Evolutionary conservation across 306 rosid species (phyloP).

Genomic region (Fragaria nilgerrensis): DNA sequence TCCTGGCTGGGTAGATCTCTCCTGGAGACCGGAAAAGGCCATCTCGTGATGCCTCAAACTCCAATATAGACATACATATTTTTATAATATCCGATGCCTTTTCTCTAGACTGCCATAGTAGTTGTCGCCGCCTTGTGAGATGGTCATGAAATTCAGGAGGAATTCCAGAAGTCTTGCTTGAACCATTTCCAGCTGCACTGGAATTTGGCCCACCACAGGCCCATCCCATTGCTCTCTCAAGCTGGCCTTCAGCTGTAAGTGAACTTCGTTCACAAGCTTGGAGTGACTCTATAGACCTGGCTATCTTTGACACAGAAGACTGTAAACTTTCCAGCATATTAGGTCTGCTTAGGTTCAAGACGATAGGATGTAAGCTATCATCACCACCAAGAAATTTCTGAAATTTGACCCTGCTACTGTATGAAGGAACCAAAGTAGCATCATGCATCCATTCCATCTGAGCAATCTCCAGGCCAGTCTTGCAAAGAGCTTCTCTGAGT

Average conservation of each 20-base stretch:
- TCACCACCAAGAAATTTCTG: slow-evolving; percentile 61
- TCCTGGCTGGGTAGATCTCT: slow-evolving; percentile 57
- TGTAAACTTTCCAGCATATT: slow-evolving; percentile 68
- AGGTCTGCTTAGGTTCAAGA: slow-evolving; percentile 67
- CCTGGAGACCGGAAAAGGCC: slow-evolving; percentile 65
- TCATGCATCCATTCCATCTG: slow-evolving; percentile 95
- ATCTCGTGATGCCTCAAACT: slow-evolving; percentile 91
- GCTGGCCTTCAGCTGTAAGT: slow-evolving; percentile 83
- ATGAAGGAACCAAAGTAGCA: slow-evolving; percentile 57
- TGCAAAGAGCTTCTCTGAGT: slow-evolving; percentile 72
- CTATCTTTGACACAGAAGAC: slow-evolving; percentile 76
- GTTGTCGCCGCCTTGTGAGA: slow-evolving; percentile 62
- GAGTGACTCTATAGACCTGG: slow-evolving; percentile 65
- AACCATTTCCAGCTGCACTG: slow-evolving; percentile 49
- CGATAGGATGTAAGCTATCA: slow-evolving; percentile 59
- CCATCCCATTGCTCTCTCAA: slow-evolving; percentile 98
- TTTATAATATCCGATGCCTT: slow-evolving; percentile 73
- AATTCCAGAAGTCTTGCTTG: slow-evolving; percentile 73
- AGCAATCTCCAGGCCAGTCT: slow-evolving; percentile 76
- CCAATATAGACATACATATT: slow-evolving; percentile 69
- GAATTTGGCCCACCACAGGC: slow-evolving; percentile 88
- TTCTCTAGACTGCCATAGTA: slow-evolving; percentile 78
- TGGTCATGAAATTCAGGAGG: slow-evolving; percentile 92
- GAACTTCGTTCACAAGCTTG: slow-evolving; percentile 78
- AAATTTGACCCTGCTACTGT: slow-evolving; percentile 52